Percentiles rank a stretch among this genome's conserved stretches.
phyloP scores from a whole-genome alignment of 371 early-diverging fungal species.

The Fennellomyces sp. region DNA sequence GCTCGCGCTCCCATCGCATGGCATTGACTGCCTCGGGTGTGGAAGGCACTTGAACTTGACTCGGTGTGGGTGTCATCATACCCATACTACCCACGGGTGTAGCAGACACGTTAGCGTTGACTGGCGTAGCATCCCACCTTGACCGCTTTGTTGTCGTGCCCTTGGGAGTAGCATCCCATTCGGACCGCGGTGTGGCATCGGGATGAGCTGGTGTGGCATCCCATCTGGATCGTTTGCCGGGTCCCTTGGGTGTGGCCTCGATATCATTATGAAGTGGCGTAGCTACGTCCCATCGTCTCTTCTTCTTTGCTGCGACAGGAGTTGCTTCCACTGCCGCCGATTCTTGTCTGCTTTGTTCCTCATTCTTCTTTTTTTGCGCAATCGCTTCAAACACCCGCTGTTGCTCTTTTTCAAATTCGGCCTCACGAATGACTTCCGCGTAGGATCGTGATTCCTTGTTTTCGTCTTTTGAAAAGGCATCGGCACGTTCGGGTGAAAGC shows the following conservation, averaged over 20 bases:
- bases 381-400: constrained; percentile 69
- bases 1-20: constrained; percentile 82
- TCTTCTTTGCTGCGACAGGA: constrained; percentile 47
- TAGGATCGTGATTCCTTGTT: constrained; percentile 68
- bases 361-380: constrained; percentile 74
- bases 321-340: constrained; percentile 21
- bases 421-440: constrained; percentile 85
- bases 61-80: constrained; percentile 78
- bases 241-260: constrained; percentile 70
- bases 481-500: constrained; percentile 86
- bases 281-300: constrained; percentile 88
- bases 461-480: constrained; percentile 74
- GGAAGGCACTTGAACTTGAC: constrained; percentile 65
- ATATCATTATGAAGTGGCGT: constrained; percentile 62
- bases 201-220: constrained; percentile 79
- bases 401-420: constrained; percentile 84
- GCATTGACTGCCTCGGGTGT: constrained; percentile 82
- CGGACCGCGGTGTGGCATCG: constrained; percentile 42
- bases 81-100: constrained; percentile 81
- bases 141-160: constrained; percentile 57
- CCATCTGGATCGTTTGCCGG: constrained; percentile 74
- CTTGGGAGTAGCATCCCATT: constrained; percentile 78
- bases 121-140: constrained; percentile 86
- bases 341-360: constrained; percentile 42
- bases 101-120: constrained; percentile 56